Percentiles rank a stretch among this genome's conserved stretches.
These are phyloP conservation scores for Ceratorhiza oryzae-sativae DNA, from an alignment of 1,284 basidiomycete genomes.

Conservation along the genomic window DNA sequence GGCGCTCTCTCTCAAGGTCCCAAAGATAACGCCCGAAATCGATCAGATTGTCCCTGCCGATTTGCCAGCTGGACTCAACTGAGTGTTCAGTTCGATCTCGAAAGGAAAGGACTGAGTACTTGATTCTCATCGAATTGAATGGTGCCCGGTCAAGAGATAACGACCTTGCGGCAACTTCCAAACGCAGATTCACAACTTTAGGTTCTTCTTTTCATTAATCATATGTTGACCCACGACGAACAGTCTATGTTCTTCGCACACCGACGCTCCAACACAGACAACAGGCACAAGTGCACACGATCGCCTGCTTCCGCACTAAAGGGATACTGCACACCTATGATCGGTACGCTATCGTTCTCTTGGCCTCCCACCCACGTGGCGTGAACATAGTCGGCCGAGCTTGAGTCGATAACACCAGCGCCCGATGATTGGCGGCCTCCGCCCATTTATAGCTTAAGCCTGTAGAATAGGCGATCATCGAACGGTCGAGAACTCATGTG, in stretches of 20 bases:
- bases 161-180: too few species aligned
- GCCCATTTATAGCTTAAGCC: neutral
- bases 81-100: too few species aligned
- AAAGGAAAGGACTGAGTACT: too few species aligned
- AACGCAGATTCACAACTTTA: too few species aligned
- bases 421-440: neutral
- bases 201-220: too few species aligned
- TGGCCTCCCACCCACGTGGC: neutral
- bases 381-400: neutral
- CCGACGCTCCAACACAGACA: neutral
- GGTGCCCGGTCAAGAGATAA: too few species aligned
- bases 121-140: too few species aligned
- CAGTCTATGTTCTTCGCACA: neutral
- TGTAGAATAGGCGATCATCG: neutral
- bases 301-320: neutral
- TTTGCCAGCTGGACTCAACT: neutral
- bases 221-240: neutral
- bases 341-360: neutral
- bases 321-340: neutral
- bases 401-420: neutral
- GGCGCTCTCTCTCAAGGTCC: neutral
- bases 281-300: neutral
- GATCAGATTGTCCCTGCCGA: neutral
- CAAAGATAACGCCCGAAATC: neutral
- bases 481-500: neutral